Evolutionary conservation across 2,329 filamentous ascomycete genomes (phyloP), one percentile per base, ranked within the genome.

Genomic region (Fusarium protoensiforme): DNA sequence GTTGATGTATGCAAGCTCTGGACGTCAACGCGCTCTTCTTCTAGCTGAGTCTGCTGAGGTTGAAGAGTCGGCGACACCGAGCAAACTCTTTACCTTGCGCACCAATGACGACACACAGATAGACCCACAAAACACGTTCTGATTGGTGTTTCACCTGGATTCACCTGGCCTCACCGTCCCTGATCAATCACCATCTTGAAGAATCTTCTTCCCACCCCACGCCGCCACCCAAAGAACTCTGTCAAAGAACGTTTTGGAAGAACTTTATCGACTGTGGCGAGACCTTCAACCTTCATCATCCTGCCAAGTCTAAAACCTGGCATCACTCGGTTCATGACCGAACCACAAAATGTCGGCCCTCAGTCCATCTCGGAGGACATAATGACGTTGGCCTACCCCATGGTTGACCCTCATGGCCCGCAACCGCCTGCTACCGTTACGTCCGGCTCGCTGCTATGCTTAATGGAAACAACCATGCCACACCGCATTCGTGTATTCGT

Each of bases 331-430:
- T 29, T 36, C 36, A 39, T 13, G 31, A 41, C 56, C 35, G 56
- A 58, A 58, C 56, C 56, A 57, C 54, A 57, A 59, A 59, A 58
- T 24, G 22, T 36, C 35, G 22, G 14, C 38, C 56, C 54, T 27
- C 56, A 39, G 35, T 41, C 24, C 56, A 41, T 59, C 35, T n/a
- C 16, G 7, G 11, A 59, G 24, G 11, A 35, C 24, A 60, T 11
- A 31, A 60, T 60, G 57, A 60, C 57, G 57, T 60, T 60, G 57
- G 9, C 27, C 20, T 60, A 46, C 57, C 57, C 57, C 57, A 43
- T 39, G 35, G 29, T 43, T 46, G 39, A 58, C 56, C 56, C 57
- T 60, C 57, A 43, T 33, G 57, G 38, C 57, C 57, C 39, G 39
- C 39, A 60, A 22, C 31, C 57, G 57, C 38, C 27, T 46, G 38